Base-by-base conservation (phyloP, 179 eudicot species). In the Pouteria campechiana region DNA sequence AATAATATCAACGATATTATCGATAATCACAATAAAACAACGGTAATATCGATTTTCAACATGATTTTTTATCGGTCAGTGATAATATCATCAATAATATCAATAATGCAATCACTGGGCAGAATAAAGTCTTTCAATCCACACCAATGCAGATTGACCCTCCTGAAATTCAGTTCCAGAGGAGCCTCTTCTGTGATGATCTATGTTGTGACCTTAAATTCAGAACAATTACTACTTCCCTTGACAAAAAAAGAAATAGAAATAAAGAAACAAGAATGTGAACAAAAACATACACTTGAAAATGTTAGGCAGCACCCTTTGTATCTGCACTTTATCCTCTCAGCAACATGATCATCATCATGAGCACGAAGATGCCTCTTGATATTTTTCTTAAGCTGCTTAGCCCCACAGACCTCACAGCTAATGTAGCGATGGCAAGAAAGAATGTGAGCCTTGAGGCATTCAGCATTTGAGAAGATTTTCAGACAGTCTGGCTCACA, bases 401-500 rank as follows among this genome's bases (percentile, higher is more conserved):
- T 68, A 18, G 62, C 60, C 34, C 92, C 81, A 55, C 95, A 84
- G 22, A 68, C 69, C 54, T 84, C 87, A 25, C 95, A 81, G 22
- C 7, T 47, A 22, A 81, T 57, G 42, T 78, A 39, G 31, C 51
- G 74, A 62, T 84, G 92, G 48, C 83, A 84, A 16, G 81, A 63
- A 54, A 56, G 55, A 8, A 77, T 30, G 56, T 84, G 92, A 8
- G 60, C 95, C 51, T 41, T 70, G 24, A 84, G 92, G 57, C 87
- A 78, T 21, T 75, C 37, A 17, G 50, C 57, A 33, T 78, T 81
- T 2, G 79, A 41, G 34, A 84, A 84, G 37, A 64, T 52, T 50
- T 78, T 81, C 83, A 75, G 54, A 63, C 95, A 84, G 28, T 65
- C 71, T 2, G 92, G 92, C 41, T 81, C 92, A 3, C 64, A 45